Percentiles rank a stretch among this genome's conserved stretches.
phyloP scores from a whole-genome alignment of 768 basidiomycete genomes.

The Mycena filopes region DNA sequence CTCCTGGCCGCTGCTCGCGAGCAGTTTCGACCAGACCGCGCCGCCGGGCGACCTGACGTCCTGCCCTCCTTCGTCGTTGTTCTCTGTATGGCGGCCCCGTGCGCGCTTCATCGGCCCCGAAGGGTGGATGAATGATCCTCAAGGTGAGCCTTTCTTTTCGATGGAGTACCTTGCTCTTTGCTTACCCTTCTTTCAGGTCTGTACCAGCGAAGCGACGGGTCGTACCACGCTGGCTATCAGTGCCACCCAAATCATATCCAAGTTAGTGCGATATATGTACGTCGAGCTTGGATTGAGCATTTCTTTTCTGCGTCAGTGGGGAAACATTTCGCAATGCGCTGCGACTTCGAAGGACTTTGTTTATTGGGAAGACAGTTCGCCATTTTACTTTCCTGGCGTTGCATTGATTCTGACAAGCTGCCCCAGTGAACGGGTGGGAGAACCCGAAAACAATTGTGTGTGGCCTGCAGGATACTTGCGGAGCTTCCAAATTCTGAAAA shows the following conservation, averaged over 20 bases:
- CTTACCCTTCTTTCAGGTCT: constrained; percentile 13
- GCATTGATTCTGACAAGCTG: not conserved
- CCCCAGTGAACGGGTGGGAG: constrained; percentile 29
- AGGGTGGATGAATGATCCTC: constrained; percentile 29
- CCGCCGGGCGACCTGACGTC: constrained; percentile 21
- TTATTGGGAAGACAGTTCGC: constrained; percentile 31
- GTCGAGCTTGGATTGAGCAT: not conserved
- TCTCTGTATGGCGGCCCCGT: constrained; percentile 26
- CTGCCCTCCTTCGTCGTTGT: constrained; percentile 26
- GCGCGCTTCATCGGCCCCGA: constrained; percentile 27
- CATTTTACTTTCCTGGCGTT: not conserved
- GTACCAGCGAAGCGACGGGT: constrained; percentile 26
- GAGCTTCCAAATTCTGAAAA: not conserved
- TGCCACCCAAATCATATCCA: constrained; percentile 22
- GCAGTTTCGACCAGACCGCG: constrained; percentile 15
- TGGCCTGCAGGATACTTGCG: not conserved
- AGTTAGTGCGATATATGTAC: not conserved
- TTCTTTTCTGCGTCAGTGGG: constrained; percentile 11
- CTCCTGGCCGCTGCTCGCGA: not conserved
- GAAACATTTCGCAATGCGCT: constrained; percentile 27
- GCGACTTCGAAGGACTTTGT: constrained; percentile 28
- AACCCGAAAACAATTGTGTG: constrained; percentile 26
- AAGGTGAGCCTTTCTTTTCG: constrained; percentile 3
- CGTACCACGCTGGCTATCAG: constrained; percentile 29
- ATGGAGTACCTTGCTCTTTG: not conserved